A percentile compares a stretch with the other conserved stretches of the same genome.
These are phyloP conservation scores for Volvox carteri DNA, from an alignment of 163 green algal genomes.

Conservation along the genomic window DNA sequence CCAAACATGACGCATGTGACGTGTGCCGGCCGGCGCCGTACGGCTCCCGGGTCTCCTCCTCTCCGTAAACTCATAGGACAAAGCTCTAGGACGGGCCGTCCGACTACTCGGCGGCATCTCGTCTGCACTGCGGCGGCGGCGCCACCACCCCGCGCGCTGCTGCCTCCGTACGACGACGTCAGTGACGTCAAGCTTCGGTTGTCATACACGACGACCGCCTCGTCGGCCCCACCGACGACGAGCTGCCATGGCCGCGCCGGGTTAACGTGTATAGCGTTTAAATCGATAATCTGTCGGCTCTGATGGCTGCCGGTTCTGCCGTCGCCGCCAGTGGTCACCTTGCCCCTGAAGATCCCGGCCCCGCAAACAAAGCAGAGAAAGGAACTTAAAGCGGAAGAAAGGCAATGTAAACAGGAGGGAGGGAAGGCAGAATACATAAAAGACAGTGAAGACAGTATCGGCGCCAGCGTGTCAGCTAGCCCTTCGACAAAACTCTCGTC, in stretches of 20 bases:
- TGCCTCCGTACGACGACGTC: constrained; percentile 25
- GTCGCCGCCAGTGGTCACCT: not conserved
- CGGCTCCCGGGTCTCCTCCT: not conserved
- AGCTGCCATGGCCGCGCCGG: constrained; percentile 64
- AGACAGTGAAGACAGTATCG: too few species aligned
- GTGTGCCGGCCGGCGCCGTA: not conserved
- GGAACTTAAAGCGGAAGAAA: too few species aligned
- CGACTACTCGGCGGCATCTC: not conserved
- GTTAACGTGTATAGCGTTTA: constrained; percentile 70
- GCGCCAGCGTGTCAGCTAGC: too few species aligned
- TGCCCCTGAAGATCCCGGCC: not conserved
- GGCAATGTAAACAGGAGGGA: not conserved
- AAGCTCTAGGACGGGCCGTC: constrained; percentile 50
- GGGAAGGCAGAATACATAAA: too few species aligned
- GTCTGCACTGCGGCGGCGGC: not conserved
- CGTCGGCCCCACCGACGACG: constrained; percentile 64
- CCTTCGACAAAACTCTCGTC: too few species aligned
- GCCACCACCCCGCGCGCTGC: not conserved
- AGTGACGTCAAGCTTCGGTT: constrained; percentile 36
- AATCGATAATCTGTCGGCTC: constrained; percentile 15
- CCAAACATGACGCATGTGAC: constrained; percentile 49
- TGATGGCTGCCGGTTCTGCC: not conserved
- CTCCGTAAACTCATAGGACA: constrained; percentile 45
- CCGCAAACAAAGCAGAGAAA: too few species aligned
- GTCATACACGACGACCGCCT: constrained; percentile 67